A percentile compares a stretch with the other conserved stretches of the same genome.
Conservation (phyloP, 306 rosid genomes). For the Adenanthera pavonina region DNA sequence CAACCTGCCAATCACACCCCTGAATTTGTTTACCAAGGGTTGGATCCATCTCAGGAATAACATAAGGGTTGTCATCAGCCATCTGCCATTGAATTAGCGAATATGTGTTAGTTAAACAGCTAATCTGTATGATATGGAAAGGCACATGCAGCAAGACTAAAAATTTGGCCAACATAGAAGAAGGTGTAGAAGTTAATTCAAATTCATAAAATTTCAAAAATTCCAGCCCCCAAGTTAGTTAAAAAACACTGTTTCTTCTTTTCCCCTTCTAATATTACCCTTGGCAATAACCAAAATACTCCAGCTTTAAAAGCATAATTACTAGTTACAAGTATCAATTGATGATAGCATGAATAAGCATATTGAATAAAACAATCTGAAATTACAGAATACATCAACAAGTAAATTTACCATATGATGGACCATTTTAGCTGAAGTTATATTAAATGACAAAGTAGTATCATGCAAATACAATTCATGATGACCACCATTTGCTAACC, state of each 20-base stretch:
- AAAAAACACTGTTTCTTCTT: constrained; percentile 23
- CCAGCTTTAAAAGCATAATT: neutral
- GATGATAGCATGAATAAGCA: neutral
- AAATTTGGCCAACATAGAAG: neutral
- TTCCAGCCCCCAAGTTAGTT: constrained; percentile 17
- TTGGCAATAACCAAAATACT: constrained; percentile 25
- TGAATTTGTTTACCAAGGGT: constrained; percentile 93
- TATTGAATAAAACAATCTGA: constrained; percentile 19
- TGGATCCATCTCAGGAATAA: constrained; percentile 98
- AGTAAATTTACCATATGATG: neutral
- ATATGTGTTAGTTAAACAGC: constrained; percentile 33
- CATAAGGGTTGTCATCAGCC: constrained; percentile 93
- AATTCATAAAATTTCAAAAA: neutral
- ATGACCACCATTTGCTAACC: constrained; percentile 8
- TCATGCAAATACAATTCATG: neutral
- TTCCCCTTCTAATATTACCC: constrained; percentile 23
- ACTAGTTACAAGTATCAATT: constrained; percentile 5
- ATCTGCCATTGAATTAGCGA: constrained; percentile 67
- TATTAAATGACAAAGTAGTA: constrained; percentile 19
- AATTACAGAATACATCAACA: neutral
- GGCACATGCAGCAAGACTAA: constrained; percentile 27
- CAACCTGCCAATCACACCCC: constrained; percentile 98
- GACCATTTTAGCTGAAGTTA: constrained; percentile 20
- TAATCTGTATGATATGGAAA: neutral
- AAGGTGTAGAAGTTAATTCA: constrained; percentile 7